Evolutionary conservation across 768 basidiomycete species (phyloP), one percentile per base, ranked within the genome.

Genomic region (Pleurotus citrinopileatus): DNA sequence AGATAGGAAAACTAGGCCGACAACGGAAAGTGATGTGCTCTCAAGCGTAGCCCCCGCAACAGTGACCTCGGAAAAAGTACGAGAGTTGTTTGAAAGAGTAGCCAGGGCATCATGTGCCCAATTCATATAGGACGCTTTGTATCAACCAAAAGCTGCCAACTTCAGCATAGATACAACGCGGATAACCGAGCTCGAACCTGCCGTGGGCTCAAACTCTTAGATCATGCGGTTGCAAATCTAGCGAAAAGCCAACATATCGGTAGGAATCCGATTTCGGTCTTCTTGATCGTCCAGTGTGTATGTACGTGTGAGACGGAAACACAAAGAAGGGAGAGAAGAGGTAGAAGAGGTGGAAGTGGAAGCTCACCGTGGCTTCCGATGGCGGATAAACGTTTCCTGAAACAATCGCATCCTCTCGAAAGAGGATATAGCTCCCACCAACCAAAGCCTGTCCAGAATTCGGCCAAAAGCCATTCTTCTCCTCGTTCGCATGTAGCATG

Each of bases 11-110:
- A 46, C 60, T n/a, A n/a, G n/a, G n/a, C n/a, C n/a, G n/a, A n/a
- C n/a, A n/a, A 59, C 57, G 59, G 58, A 57, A 40, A 60, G 50
- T 57, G 57, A 77, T 98, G 87, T 97, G 71, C 73, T 72, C 87
- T 82, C 86, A 77, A 80, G 75, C 77, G 95, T 98, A 98, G 95
- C 94, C 83, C 89, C 81, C 83, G 78, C 66, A 76, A 81, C 78
- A 77, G 82, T 64, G 61, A 72, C 78, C 89, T 91, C 72, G 63
- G 63, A 76, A 76, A 75, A 77, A n/a, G 22, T 37, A 78, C 72
- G 84, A 82, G 88, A 86, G 92, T 94, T 95, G 93, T 95, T 92
- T 81, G 77, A 76, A 73, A 75, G 79, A 82, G 83, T 64, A 72
- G 72, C 67, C 56, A 58, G 63, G 59, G 53, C 55, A 57, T 54